Base-by-base conservation (phyloP, 495 filamentous ascomycete species). In the Penicillium simplicissimum region DNA sequence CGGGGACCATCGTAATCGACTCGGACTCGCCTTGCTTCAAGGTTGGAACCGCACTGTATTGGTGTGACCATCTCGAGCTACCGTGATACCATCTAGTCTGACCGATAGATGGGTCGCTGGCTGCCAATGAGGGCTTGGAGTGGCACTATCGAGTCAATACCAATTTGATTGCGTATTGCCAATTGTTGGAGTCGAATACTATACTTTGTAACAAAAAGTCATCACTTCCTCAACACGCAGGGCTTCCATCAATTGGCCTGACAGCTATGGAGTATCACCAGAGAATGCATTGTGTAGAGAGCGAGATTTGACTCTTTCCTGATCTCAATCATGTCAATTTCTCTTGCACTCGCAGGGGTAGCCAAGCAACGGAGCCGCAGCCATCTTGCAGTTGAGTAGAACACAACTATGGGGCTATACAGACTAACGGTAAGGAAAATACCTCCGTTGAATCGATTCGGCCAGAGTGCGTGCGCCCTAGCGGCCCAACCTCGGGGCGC, bases 381-480 rank as follows among this genome's bases (percentile, higher is more conserved):
- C 4, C 28, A 23, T 31, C 45, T 31, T 9, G 13, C 10, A 31
- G 21, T 48, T n/a, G n/a, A 28, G n/a, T 42, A 42, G 8, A 43
- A 6, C 13, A 49, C 6, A 8, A 15, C 25, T 49, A 49, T 49
- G 25, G 11, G 25, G 45, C 25, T 49, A 31, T 31, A 49, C 51
- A 53, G 6, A 15, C 34, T 34, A 19, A 59, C 57, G 58, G 62
- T 57, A 60, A 65, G 59, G 35, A 49, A 23, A 61, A 43, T 59
- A 58, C 48, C 19, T 43, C 55, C 63, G 33, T 11, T 34, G 21
- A 25, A 43, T 38, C 47, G 23, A n/a, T 31, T 49, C 13, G 23
- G 45, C 45, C 45, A 31, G 31, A 60, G 59, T 65, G 63, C 63
- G 59, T 65, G 59, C 37, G 58, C 42, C 59, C 53, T 65, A 65